Percentiles rank a stretch among this genome's conserved stretches.
These are phyloP conservation scores for Grammothele lineata DNA, from an alignment of 768 basidiomycete species.

Conservation along the genomic window DNA sequence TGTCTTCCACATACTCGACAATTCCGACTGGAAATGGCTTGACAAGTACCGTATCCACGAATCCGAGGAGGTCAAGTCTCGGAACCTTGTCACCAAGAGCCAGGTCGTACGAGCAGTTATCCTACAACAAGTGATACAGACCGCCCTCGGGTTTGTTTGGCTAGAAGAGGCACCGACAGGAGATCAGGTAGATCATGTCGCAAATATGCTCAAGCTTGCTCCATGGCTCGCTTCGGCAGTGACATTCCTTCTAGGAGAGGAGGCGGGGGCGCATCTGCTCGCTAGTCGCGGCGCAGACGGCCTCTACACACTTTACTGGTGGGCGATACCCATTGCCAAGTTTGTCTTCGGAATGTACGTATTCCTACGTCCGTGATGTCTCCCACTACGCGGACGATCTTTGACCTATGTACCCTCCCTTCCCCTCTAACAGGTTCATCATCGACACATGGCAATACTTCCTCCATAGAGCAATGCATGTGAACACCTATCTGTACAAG, in stretches of 20 bases:
- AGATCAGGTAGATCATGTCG: slow-evolving; percentile 32
- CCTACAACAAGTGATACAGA: slow-evolving; percentile 85
- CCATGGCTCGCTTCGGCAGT: slow-evolving; percentile 36
- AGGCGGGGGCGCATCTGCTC: slow-evolving; percentile 34
- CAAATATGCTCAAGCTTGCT: slow-evolving; percentile 36
- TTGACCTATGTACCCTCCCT: not conserved
- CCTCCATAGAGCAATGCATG: slow-evolving; percentile 88
- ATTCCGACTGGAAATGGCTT: slow-evolving; percentile 70
- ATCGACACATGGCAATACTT: slow-evolving; percentile 99
- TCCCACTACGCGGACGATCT: no score
- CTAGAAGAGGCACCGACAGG: slow-evolving; percentile 38
- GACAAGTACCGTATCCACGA: slow-evolving; percentile 88
- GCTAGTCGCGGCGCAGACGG: slow-evolving; percentile 33
- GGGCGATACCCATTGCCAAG: slow-evolving; percentile 76
- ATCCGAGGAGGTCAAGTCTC: slow-evolving; percentile 66
- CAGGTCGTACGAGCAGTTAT: slow-evolving; percentile 80
- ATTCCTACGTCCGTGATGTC: no score
- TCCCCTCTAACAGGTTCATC: slow-evolving; percentile 56
- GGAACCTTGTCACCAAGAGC: slow-evolving; percentile 68
- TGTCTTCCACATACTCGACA: slow-evolving; percentile 80
- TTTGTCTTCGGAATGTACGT: slow-evolving; percentile 81
- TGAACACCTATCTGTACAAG: slow-evolving; percentile 86
- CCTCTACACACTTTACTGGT: slow-evolving; percentile 84
- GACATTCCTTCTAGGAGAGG: slow-evolving; percentile 37
- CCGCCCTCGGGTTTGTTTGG: slow-evolving; percentile 65